phyloP scores from a whole-genome alignment of 805 yeast genomes.

The Teunomyces gatunensis region DNA sequence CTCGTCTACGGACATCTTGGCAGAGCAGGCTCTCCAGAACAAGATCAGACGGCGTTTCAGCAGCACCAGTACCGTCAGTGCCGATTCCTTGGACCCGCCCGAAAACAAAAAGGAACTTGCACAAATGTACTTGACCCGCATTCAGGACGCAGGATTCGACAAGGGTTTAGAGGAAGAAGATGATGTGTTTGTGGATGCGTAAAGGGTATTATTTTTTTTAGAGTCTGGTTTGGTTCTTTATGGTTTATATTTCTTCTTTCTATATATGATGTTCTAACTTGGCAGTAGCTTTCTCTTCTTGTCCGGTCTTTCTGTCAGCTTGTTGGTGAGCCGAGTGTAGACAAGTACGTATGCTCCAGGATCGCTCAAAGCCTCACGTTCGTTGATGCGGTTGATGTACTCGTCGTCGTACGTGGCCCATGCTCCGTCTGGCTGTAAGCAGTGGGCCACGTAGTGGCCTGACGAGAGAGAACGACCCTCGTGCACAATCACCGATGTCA shows the following conservation, averaged over 20 bases:
- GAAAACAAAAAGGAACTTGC: slow-evolving; percentile 1
- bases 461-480: slow-evolving; percentile 90
- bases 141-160: slow-evolving; percentile 10
- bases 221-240: background rate
- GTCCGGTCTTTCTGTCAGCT: slow-evolving; percentile 14
- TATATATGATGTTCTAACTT: background rate
- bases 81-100: slow-evolving; percentile 8
- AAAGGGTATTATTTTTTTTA: background rate
- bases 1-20: slow-evolving; percentile 29
- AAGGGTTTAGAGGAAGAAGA: slow-evolving; percentile 15
- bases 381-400: slow-evolving; percentile 68
- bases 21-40: slow-evolving; percentile 29
- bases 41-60: slow-evolving; percentile 21
- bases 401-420: slow-evolving; percentile 98
- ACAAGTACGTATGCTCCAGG: slow-evolving; percentile 88
- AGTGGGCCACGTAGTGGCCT: slow-evolving; percentile 91
- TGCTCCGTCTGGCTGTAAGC: slow-evolving; percentile 85
- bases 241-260: background rate
- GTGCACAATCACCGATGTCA: slow-evolving; percentile 84
- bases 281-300: slow-evolving; percentile 8
- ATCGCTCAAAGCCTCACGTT: slow-evolving; percentile 72
- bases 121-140: slow-evolving; percentile 10
- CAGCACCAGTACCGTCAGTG: slow-evolving; percentile 9
- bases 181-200: slow-evolving; percentile 12
- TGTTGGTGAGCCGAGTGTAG: slow-evolving; percentile 74